Percentiles rank a stretch among this genome's conserved stretches.
phyloP scores from a whole-genome alignment of 1,284 basidiomycete species.

The Fomitopsis schrenkii region DNA sequence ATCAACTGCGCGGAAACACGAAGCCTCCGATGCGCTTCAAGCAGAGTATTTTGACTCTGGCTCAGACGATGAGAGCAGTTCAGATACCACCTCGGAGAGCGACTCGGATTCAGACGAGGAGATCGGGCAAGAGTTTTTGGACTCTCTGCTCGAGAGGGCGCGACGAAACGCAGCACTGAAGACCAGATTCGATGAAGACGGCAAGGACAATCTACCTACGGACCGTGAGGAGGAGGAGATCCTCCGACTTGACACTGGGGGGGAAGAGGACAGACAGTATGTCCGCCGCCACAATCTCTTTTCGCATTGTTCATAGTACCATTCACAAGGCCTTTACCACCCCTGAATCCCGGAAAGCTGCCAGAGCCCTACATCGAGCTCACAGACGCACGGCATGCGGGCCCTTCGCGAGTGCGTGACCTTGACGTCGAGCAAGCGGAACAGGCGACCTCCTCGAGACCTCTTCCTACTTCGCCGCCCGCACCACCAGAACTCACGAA shows the following conservation, averaged over 20 bases:
- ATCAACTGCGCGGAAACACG: not conserved
- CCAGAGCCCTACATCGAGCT: constrained; percentile 60
- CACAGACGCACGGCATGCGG: constrained; percentile 36
- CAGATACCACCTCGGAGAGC: constrained; percentile 19
- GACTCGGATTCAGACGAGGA: constrained; percentile 41
- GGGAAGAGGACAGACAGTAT: too few relatives aligned
- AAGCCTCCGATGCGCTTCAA: too few relatives aligned
- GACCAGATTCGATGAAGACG: constrained; percentile 3
- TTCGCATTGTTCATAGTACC: constrained; percentile 6
- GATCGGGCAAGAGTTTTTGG: constrained; percentile 56
- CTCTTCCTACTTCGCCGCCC: constrained; percentile 49
- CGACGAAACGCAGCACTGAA: constrained; percentile 40
- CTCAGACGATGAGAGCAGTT: constrained; percentile 27
- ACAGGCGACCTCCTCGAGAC: constrained; percentile 39
- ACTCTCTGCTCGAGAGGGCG: constrained; percentile 60
- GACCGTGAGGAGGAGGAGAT: constrained; percentile 30
- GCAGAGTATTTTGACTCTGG: constrained; percentile 20
- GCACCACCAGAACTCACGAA: constrained; percentile 55
- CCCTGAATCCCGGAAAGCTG: constrained; percentile 58
- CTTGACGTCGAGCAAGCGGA: constrained; percentile 55
- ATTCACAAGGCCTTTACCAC: constrained; percentile 53
- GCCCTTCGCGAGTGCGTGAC: constrained; percentile 49
- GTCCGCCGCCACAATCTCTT: too few relatives aligned
- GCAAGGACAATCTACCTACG: constrained; percentile 2
- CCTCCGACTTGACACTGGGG: constrained; percentile 22